Percentiles rank a stretch among this genome's conserved stretches.
Evolutionary conservation across 768 basidiomycete species (phyloP).

Genomic region (Boletellus ananas): DNA sequence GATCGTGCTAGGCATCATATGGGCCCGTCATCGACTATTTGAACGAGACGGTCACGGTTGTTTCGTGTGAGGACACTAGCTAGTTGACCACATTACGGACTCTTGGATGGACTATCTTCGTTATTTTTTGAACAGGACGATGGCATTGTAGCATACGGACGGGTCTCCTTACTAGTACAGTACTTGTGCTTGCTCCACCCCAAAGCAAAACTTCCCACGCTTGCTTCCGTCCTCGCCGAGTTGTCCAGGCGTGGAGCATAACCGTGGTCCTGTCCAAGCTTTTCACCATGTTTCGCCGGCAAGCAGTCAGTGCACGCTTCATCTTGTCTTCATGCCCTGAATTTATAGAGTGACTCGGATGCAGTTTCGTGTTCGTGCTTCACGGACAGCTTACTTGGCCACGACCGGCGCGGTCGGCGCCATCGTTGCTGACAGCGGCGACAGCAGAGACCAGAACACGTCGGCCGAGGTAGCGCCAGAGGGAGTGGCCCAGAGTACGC

Average conservation of each 20-base stretch:
- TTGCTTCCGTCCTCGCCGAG: slow-evolving; percentile 11
- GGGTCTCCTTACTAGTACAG: too few relatives aligned
- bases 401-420: slow-evolving; percentile 16
- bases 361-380: slow-evolving; percentile 28
- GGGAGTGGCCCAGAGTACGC: too few relatives aligned
- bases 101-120: not conserved
- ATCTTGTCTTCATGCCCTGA: not conserved
- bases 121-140: too few relatives aligned
- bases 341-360: not conserved
- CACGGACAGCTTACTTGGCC: slow-evolving; percentile 21
- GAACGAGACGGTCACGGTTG: slow-evolving; percentile 19
- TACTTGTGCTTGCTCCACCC: too few relatives aligned
- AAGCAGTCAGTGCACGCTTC: slow-evolving; percentile 16
- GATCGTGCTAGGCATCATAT: slow-evolving; percentile 9
- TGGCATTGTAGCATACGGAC: not conserved
- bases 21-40: slow-evolving; percentile 18
- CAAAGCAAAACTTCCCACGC: slow-evolving; percentile 13
- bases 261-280: not conserved
- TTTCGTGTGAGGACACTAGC: not conserved
- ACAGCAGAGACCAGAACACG: slow-evolving; percentile 2
- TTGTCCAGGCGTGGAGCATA: not conserved
- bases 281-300: slow-evolving; percentile 21
- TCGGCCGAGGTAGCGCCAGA: not conserved
- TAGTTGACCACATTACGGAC: not conserved
- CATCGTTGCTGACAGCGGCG: slow-evolving; percentile 12